Evolutionary conservation across 306 rosid genomes (phyloP), one percentile per base, ranked within the genome.

Genomic region (Casuarina equisetifolia): DNA sequence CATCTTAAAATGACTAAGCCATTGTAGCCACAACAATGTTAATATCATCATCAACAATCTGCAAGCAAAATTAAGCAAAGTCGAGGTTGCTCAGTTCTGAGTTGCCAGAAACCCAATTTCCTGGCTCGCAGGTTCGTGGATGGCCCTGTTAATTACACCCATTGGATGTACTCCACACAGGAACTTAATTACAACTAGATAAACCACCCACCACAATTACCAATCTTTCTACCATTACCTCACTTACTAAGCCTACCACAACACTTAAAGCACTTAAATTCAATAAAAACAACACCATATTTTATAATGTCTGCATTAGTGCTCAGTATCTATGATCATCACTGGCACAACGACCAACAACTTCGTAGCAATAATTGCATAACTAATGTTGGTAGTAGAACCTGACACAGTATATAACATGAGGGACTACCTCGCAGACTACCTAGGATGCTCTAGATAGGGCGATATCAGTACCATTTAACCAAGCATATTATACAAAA

Each of bases 381-480:
- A 77, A 69, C 43, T 39, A 66, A 54, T 48, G 13, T 70, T 53
- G 9, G 10, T n/a, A 58, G 70, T n/a, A 53, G 44, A 44, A 74
- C 12, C 49, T 45, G 71, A 35, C 4, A 9, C 11, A 66, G n/a
- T 43, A 48, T 64, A 39, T 40, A 8, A 66, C 12, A 77, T 36
- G 73, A 73, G 2, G 7, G 40, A 73, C 58, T 36, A 39, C 11
- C 53, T 25, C 48, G 16, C 74, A 70, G 58, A 13, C 55, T 73
- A 1, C 5, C 42, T 66, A 17, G 25, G 7, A 42, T 4, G 11
- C 3, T 49, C 70, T 17, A 40, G 3, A 66, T 45, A 16, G 15
- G 32, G 13, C 42, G 42, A 40, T 10, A 9, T 67, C 4, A 4
- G 50, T 42, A 1, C 1, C n/a, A 25, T 44, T 17, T n/a, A 67